phyloP scores from a whole-genome alignment of 2,329 filamentous ascomycete genomes.

The Colletotrichum trifolii region DNA sequence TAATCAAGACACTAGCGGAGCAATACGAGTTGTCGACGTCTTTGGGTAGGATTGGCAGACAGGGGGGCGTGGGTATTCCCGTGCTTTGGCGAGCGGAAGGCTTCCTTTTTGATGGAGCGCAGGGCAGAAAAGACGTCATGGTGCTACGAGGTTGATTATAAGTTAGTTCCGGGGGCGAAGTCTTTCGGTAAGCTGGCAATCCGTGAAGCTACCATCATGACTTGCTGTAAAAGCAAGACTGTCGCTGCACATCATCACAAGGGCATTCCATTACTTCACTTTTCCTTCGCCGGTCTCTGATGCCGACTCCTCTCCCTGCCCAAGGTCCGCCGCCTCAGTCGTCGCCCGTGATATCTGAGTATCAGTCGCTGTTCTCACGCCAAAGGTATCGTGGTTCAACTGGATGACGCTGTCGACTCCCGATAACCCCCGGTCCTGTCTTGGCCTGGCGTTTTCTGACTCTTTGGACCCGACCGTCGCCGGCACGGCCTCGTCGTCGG shows the following conservation, averaged over 20 bases:
- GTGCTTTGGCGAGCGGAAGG: not conserved
- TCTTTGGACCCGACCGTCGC: constrained; percentile 12
- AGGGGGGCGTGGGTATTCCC: not conserved
- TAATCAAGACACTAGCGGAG: not conserved
- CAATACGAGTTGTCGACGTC: constrained; percentile 10
- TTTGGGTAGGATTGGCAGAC: not conserved
- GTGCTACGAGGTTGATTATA: not conserved
- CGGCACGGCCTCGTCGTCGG: not conserved
- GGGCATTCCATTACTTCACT: not conserved
- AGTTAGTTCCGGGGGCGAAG: not conserved
- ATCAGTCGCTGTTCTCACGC: not conserved
- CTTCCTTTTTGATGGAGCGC: not conserved
- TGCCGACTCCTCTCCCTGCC: constrained; percentile 6
- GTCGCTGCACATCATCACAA: not conserved
- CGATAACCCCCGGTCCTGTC: not conserved
- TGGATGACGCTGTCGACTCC: not conserved
- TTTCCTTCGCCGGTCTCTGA: not conserved
- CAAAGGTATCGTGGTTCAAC: constrained; percentile 9
- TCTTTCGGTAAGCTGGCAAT: too few relatives aligned
- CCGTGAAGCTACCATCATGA: too few relatives aligned
- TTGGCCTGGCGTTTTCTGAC: not conserved
- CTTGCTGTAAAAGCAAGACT: too few relatives aligned
- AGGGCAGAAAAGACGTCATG: constrained; percentile 2
- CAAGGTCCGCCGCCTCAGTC: constrained; percentile 5
- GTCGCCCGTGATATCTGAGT: not conserved